A percentile compares a stretch with the other conserved stretches of the same genome.
These are phyloP conservation scores for Sugiyamaella boreocaroliniensis DNA, from an alignment of 805 yeast genomes.

Conservation along the genomic window DNA sequence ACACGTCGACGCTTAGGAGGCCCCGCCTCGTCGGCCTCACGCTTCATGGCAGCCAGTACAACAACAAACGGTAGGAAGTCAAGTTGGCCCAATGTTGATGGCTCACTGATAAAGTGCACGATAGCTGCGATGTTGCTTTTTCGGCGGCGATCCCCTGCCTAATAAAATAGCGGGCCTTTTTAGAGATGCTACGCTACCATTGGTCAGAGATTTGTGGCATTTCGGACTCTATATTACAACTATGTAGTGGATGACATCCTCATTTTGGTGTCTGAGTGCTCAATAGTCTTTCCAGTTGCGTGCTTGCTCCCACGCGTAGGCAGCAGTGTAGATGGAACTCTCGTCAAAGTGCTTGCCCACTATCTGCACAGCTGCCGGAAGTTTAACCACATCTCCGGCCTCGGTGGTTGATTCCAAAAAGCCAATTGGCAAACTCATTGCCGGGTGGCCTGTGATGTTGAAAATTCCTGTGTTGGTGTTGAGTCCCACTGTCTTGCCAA, in stretches of 20 bases:
- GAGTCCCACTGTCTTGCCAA: constrained; percentile 23
- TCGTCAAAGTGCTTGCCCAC: constrained; percentile 34
- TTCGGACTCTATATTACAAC: background rate
- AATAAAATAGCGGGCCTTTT: too few relatives aligned
- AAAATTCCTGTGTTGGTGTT: constrained; percentile 35
- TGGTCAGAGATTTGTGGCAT: too few relatives aligned
- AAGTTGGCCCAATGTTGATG: too few relatives aligned
- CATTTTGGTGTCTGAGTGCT: too few relatives aligned
- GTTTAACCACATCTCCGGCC: constrained; percentile 13
- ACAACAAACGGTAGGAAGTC: too few relatives aligned
- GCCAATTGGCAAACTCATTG: constrained; percentile 33
- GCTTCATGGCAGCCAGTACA: background rate
- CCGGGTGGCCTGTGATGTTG: constrained; percentile 36
- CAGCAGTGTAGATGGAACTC: constrained; percentile 29
- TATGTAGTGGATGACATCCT: too few relatives aligned
- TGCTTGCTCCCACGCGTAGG: constrained; percentile 34
- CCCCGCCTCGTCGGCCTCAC: background rate
- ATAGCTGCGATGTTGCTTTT: too few relatives aligned
- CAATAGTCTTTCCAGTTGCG: constrained; percentile 21
- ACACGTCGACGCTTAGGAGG: constrained; percentile 7
- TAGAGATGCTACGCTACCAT: too few relatives aligned
- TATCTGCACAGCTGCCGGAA: constrained; percentile 36
- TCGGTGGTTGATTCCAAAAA: constrained; percentile 27
- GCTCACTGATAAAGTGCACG: too few relatives aligned
- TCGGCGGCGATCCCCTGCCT: too few relatives aligned